Conservation (phyloP, 192 early-diverging fungal genomes). For the Linnemannia schmuckeri region DNA sequence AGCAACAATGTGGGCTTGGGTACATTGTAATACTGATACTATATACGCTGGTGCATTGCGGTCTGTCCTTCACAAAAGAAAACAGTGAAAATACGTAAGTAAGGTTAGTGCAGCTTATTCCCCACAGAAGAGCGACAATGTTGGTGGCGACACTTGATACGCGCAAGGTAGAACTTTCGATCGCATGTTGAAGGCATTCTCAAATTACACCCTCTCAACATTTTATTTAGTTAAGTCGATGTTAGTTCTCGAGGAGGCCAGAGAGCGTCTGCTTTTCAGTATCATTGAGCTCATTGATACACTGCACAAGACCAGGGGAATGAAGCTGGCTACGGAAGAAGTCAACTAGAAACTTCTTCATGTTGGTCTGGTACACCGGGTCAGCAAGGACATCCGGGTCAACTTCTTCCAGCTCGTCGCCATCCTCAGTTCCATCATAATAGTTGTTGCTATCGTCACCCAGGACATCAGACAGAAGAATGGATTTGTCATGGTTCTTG, state of each 20-base stretch:
- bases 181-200: no score
- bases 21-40: no score
- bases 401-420: conserved; percentile 63
- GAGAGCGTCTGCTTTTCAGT: conserved; percentile 8
- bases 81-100: no score
- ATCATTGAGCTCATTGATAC: conserved; percentile 24
- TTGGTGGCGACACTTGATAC: no score
- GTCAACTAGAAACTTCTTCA: conserved; percentile 68
- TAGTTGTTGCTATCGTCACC: conserved; percentile 36
- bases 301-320: conserved; percentile 14
- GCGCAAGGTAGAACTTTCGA: no score
- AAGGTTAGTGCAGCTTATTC: no score
- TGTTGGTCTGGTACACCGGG: conserved; percentile 71
- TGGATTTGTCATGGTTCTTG: neutral
- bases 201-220: no score
- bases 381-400: conserved; percentile 70
- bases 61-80: no score
- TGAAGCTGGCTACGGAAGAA: conserved; percentile 60
- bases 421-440: conserved; percentile 42
- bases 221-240: no score
- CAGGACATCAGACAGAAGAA: conserved; percentile 17
- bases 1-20: no score
- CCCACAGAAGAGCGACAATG: no score
- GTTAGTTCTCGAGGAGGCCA: neutral
- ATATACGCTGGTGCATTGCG: no score